Evolutionary conservation across 768 basidiomycete species (phyloP).

Genomic region (Naganishia friedmannii): DNA sequence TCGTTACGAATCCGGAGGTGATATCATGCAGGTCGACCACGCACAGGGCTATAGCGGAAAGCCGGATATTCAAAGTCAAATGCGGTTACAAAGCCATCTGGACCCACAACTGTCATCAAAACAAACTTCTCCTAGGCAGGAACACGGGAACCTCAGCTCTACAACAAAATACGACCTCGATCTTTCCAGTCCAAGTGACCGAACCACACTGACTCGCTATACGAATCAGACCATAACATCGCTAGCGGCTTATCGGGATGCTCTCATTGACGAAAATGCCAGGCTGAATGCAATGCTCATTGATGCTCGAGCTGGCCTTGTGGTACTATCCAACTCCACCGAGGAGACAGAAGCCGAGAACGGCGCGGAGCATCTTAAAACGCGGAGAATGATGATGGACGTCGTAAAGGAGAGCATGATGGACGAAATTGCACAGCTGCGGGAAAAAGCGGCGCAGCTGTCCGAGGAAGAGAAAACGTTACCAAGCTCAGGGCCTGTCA

Average conservation of each 20-base stretch:
- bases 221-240: constrained; percentile 25
- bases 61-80: not conserved
- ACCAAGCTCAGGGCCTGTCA: not conserved
- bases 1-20: not conserved
- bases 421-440: not conserved
- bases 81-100: not conserved
- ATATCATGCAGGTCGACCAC: not conserved
- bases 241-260: constrained; percentile 18
- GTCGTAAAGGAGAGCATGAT: constrained; percentile 7
- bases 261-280: constrained; percentile 19
- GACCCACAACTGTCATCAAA: not conserved
- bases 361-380: no score
- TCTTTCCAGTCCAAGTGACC: not conserved
- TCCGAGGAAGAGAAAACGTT: not conserved
- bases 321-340: not conserved
- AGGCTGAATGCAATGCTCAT: constrained; percentile 16
- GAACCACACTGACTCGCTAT: constrained; percentile 10
- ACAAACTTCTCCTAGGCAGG: not conserved
- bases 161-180: not conserved
- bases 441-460: not conserved
- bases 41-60: not conserved
- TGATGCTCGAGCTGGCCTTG: constrained; percentile 1
- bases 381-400: not conserved
- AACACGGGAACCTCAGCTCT: not conserved
- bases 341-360: not conserved